Evolutionary conservation across 768 basidiomycete species (phyloP).

Genomic region (Russula griseocarnosa): DNA sequence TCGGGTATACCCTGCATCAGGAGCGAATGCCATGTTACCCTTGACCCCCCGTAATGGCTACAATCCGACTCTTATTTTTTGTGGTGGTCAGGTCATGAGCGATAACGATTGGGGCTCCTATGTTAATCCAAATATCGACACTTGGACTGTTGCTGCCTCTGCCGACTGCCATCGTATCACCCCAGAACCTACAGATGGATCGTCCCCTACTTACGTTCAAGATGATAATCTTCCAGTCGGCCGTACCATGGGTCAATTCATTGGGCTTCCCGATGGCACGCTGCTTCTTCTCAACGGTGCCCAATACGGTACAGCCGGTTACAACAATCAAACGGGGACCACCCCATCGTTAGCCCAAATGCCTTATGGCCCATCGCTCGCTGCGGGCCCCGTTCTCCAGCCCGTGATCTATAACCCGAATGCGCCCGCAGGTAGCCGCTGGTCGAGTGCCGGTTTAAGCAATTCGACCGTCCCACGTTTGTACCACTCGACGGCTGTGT

Average conservation of each 20-base stretch:
- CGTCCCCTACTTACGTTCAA: conserved; percentile 1
- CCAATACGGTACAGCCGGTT: conserved; percentile 6
- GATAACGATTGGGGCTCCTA: background rate
- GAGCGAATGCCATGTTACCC: conserved; percentile 14
- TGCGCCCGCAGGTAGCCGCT: conserved; percentile 1
- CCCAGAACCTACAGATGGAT: conserved; percentile 13
- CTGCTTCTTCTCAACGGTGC: conserved; percentile 12
- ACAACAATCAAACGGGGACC: background rate
- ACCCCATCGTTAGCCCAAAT: background rate
- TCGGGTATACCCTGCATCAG: conserved; percentile 17
- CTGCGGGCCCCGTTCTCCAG: background rate
- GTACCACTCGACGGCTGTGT: conserved; percentile 5
- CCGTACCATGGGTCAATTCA: conserved; percentile 9
- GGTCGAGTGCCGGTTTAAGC: background rate
- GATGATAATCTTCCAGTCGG: conserved; percentile 7
- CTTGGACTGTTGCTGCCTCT: conserved; percentile 6
- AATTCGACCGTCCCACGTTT: conserved; percentile 6
- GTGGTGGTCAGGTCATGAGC: background rate
- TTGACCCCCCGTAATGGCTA: conserved; percentile 2
- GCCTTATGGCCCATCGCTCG: conserved; percentile 11
- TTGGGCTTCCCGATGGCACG: conserved; percentile 9
- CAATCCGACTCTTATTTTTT: conserved; percentile 2
- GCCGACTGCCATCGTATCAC: conserved; percentile 6
- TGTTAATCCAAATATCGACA: background rate
- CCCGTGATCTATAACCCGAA: conserved; percentile 15